phyloP scores from a whole-genome alignment of 768 basidiomycete genomes.

The Boletus vinaceobasis region DNA sequence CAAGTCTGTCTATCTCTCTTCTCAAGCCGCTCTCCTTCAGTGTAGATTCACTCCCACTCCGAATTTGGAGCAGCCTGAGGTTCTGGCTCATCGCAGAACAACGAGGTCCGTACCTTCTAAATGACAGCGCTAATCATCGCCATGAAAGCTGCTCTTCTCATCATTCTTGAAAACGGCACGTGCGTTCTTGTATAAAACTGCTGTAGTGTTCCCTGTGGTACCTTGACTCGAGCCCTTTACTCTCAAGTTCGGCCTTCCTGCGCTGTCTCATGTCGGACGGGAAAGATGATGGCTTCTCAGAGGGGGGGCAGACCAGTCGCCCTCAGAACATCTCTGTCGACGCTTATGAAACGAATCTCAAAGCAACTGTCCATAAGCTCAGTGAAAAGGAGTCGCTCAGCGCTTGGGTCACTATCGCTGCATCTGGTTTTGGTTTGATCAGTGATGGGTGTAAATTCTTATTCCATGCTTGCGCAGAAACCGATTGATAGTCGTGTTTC shows the following conservation, averaged over 20 bases:
- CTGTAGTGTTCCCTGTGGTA: not conserved
- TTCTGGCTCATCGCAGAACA: not conserved
- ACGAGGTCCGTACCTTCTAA: slow-evolving; percentile 7
- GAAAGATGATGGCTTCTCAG: slow-evolving; percentile 9
- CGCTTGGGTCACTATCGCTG: slow-evolving; percentile 59
- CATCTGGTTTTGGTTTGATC: slow-evolving; percentile 63
- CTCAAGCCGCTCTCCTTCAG: not conserved
- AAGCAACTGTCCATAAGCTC: slow-evolving; percentile 22
- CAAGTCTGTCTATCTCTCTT: slow-evolving; percentile 9
- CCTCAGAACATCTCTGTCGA: slow-evolving; percentile 21
- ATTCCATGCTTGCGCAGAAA: not conserved
- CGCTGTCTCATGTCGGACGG: slow-evolving; percentile 20
- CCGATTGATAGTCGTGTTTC: slow-evolving; percentile 5
- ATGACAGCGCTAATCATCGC: slow-evolving; percentile 5
- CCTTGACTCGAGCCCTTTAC: not conserved
- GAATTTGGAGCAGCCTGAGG: not conserved
- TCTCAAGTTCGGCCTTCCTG: not conserved
- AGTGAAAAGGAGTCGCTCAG: slow-evolving; percentile 46
- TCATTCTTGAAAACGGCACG: slow-evolving; percentile 12
- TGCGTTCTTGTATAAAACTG: slow-evolving; percentile 27
- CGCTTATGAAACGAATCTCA: slow-evolving; percentile 22
- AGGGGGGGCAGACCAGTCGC: slow-evolving; percentile 7
- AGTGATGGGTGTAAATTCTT: slow-evolving; percentile 52
- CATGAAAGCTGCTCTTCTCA: not conserved
- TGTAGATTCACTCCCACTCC: not conserved